A percentile compares a stretch with the other conserved stretches of the same genome.
These are phyloP conservation scores for Pyrenochaeta sp. DNA, from an alignment of 2,329 filamentous ascomycete species.

Conservation along the genomic window DNA sequence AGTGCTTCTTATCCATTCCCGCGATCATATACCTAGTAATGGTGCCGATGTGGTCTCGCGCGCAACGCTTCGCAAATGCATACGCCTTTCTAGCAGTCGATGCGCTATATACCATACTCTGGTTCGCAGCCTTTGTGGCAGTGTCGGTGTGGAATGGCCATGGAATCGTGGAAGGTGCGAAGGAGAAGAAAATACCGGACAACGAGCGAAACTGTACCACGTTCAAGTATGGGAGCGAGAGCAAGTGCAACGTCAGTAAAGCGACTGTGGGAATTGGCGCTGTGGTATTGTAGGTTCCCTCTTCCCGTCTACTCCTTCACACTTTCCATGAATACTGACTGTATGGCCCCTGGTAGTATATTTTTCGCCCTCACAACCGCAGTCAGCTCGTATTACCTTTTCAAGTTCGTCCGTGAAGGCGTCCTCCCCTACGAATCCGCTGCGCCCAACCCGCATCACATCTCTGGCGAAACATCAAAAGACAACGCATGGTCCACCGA, in stretches of 20 bases:
- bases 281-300: slow-evolving; percentile 61
- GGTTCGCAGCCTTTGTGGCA: slow-evolving; percentile 67
- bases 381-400: slow-evolving; percentile 64
- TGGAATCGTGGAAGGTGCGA: slow-evolving; percentile 62
- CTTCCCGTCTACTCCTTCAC: neutral
- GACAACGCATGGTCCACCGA: slow-evolving; percentile 57
- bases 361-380: slow-evolving; percentile 63
- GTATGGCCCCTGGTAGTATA: slow-evolving; percentile 49
- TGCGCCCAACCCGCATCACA: slow-evolving; percentile 56
- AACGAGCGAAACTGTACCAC: slow-evolving; percentile 60
- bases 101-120: slow-evolving; percentile 61
- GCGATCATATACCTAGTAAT: slow-evolving; percentile 67
- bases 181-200: slow-evolving; percentile 50
- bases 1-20: slow-evolving; percentile 69
- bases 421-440: slow-evolving; percentile 57
- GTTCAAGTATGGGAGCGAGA: slow-evolving; percentile 63
- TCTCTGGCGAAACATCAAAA: slow-evolving; percentile 41
- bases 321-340: slow-evolving; percentile 1
- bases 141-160: slow-evolving; percentile 64
- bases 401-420: slow-evolving; percentile 66
- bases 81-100: slow-evolving; percentile 68
- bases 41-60: slow-evolving; percentile 68
- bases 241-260: slow-evolving; percentile 66
- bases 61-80: slow-evolving; percentile 65
- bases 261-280: slow-evolving; percentile 65